These are phyloP conservation scores for Poronia punctata DNA, from an alignment of 495 filamentous ascomycete genomes.

Conservation along the genomic window DNA sequence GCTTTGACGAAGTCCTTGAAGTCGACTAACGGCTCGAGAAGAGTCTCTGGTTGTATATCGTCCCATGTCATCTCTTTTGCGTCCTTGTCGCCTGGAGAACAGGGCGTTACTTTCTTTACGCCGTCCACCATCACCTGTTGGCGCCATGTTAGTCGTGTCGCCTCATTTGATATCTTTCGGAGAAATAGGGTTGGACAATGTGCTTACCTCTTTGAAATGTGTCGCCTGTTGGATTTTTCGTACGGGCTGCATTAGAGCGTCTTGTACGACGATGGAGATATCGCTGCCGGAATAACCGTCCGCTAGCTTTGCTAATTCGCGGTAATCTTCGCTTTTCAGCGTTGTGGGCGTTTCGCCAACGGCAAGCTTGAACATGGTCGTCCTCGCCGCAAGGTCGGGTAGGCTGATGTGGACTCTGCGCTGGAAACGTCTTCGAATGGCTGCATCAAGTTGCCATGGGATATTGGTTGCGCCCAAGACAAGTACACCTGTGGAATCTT, in stretches of 20 bases:
- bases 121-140: slow-evolving; percentile 63
- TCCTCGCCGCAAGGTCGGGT: slow-evolving; percentile 79
- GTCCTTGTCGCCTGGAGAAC: slow-evolving; percentile 80
- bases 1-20: slow-evolving; percentile 94
- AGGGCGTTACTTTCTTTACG: slow-evolving; percentile 77
- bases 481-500: slow-evolving; percentile 85
- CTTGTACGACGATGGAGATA: slow-evolving; percentile 93
- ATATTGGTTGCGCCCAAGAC: slow-evolving; percentile 98
- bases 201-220: slow-evolving; percentile 86
- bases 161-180: slow-evolving; percentile 5
- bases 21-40: slow-evolving; percentile 78
- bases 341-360: slow-evolving; percentile 88
- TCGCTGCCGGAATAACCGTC: slow-evolving; percentile 95
- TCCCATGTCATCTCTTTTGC: slow-evolving; percentile 94
- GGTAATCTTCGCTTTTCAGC: slow-evolving; percentile 69
- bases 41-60: slow-evolving; percentile 67
- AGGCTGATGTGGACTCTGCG: slow-evolving; percentile 89
- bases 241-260: slow-evolving; percentile 96
- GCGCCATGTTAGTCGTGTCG: background rate
- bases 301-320: slow-evolving; percentile 67
- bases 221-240: slow-evolving; percentile 96
- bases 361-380: slow-evolving; percentile 94
- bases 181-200: background rate
- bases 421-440: slow-evolving; percentile 95
- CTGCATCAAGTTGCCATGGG: slow-evolving; percentile 98